A percentile compares a stretch with the other conserved stretches of the same genome.
Evolutionary conservation across 441 rosid genomes (phyloP).

Genomic region (Croton setiger): DNA sequence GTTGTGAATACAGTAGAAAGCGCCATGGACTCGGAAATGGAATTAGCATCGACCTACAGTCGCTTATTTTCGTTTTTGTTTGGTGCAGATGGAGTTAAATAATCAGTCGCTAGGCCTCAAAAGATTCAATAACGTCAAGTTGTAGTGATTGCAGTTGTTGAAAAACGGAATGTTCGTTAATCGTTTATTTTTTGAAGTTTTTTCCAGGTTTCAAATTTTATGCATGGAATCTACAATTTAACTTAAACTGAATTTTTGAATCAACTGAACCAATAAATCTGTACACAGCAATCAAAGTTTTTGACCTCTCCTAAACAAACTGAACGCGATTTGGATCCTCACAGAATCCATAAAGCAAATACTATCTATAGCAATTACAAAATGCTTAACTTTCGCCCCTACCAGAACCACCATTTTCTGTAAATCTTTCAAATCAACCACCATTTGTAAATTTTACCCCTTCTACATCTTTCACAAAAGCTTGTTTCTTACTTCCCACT

Average conservation of each 20-base stretch:
- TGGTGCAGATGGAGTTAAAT: too few relatives aligned
- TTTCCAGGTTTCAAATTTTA: too few relatives aligned
- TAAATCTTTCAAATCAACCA: not conserved
- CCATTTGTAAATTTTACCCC: not conserved
- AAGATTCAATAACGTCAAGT: too few relatives aligned
- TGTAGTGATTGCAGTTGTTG: too few relatives aligned
- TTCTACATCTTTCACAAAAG: conserved; percentile 4
- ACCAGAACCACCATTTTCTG: not conserved
- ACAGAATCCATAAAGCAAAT: conserved; percentile 8
- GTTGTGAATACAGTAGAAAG: conserved; percentile 26
- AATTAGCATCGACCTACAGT: too few relatives aligned
- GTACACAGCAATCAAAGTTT: conserved; percentile 24
- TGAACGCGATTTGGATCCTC: conserved; percentile 5
- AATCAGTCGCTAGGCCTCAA: not conserved
- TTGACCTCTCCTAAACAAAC: conserved; percentile 9
- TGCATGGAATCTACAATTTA: too few relatives aligned
- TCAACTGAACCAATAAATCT: conserved; percentile 20
- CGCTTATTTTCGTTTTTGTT: too few relatives aligned
- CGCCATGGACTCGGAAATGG: conserved; percentile 18
- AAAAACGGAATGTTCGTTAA: too few relatives aligned
- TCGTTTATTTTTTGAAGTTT: too few relatives aligned
- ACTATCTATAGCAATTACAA: not conserved
- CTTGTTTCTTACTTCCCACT: not conserved
- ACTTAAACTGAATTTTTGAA: conserved; percentile 9
- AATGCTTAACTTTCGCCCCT: not conserved